Conservation (phyloP, 306 rosid species). For the Cucumis hystrix region DNA sequence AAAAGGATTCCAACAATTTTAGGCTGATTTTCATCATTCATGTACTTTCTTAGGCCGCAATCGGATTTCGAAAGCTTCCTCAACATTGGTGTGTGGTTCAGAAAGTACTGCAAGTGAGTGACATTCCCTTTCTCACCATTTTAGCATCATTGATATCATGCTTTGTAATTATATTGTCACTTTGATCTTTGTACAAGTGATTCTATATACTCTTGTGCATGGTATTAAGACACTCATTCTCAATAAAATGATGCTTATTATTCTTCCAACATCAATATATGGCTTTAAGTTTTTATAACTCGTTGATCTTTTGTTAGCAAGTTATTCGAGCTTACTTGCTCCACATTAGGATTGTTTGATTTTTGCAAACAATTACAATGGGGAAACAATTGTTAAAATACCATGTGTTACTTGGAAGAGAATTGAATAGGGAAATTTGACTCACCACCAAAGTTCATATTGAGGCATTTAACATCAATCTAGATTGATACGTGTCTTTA, state of each 20-base stretch:
- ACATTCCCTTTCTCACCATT: not conserved
- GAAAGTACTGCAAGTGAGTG: conserved; percentile 50
- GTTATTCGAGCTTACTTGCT: not conserved
- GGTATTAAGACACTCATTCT: not conserved
- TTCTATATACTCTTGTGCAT: not conserved
- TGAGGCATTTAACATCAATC: too few relatives aligned
- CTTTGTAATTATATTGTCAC: not conserved
- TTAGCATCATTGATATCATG: not conserved
- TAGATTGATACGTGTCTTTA: too few relatives aligned
- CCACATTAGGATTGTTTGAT: not conserved
- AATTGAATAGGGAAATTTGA: not conserved
- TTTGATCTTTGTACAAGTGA: not conserved
- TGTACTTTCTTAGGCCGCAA: conserved; percentile 49
- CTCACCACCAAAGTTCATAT: too few relatives aligned
- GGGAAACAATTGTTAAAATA: not conserved
- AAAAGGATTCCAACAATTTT: not conserved
- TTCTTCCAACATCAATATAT: not conserved
- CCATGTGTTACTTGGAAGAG: not conserved
- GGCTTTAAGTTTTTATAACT: not conserved
- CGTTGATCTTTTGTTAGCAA: not conserved
- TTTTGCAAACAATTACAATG: not conserved
- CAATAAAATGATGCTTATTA: not conserved
- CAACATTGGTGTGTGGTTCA: conserved; percentile 81
- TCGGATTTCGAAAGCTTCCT: conserved; percentile 83
- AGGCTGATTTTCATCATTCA: not conserved